Base-by-base conservation (phyloP, 805 yeast species). In the Ogataea angusta region DNA sequence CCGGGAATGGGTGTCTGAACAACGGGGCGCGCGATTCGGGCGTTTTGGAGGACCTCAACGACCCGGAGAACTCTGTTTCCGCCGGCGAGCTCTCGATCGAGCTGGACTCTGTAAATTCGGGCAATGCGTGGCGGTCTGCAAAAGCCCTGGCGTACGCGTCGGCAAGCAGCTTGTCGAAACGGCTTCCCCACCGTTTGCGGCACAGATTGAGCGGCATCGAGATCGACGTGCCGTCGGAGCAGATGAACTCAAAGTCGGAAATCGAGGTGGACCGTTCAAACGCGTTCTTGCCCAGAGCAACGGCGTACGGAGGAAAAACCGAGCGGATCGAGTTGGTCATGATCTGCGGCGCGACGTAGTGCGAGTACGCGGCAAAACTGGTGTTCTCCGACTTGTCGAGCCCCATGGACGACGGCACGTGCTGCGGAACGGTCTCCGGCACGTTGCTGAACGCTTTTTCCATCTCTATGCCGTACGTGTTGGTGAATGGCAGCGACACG, bases 121-220 rank as follows among this genome's bases (percentile, higher is more conserved):
- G 21, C 30, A 24, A 14, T 12, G 33, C 15, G 31, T 28, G 26
- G 13, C 33, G 22, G 21, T 54, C 61, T 24, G 67, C 70, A 6
- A 70, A 70, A 0, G 85, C 82, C 43, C 75, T 67, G 0, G 82
- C 77, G 57, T 83, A 85, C 1, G 82, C 85, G 50, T 75, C 72
- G 0, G 88, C 69, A 28, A 85, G 58, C 13, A 84, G 47, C 48
- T 70, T 70, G 47, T 81, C 80, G 54, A 85, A 85, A 46, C 75
- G 80, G 24, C 76, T 60, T 0, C 93, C 93, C 95, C 95, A 85
- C 54, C 93, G 68, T 49, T 80, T 82, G 49, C 85, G 69, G 38
- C 85, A 66, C 4, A 85, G 63, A 47, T 67, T 70, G 34, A 78
- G 45, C 0, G 90, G 82, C 4, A 81, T 77, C 0, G 82, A 78